phyloP scores from a whole-genome alignment of 305 asterid genomes.

The Fraxinus ornus region DNA sequence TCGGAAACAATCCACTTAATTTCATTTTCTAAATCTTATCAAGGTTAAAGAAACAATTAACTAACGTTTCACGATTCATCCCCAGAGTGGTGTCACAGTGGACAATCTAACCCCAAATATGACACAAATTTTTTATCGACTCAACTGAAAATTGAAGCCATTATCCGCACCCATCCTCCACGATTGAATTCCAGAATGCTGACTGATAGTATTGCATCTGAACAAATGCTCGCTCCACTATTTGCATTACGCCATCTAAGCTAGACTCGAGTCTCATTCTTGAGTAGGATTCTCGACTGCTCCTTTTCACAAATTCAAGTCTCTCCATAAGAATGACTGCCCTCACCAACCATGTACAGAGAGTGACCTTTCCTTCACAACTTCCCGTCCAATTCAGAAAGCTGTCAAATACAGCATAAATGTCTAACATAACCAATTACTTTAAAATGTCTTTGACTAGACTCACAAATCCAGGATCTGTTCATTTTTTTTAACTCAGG shows the following conservation, averaged over 20 bases:
- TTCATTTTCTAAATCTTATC: neutral
- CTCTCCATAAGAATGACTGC: neutral
- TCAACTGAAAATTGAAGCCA: neutral
- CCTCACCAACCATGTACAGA: constrained; percentile 9
- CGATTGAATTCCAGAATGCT: neutral
- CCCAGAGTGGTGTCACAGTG: neutral
- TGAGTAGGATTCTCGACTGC: constrained; percentile 1
- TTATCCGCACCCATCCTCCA: neutral
- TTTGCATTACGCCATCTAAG: neutral
- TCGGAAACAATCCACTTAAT: neutral
- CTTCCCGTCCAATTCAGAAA: neutral
- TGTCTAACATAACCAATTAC: neutral
- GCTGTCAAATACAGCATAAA: neutral
- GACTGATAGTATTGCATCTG: neutral
- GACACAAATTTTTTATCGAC: neutral
- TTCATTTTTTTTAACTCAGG: neutral
- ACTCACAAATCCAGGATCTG: neutral
- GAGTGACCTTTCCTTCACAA: neutral
- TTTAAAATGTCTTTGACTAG: neutral
- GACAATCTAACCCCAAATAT: neutral
- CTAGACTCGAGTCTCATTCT: neutral
- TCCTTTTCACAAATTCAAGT: neutral
- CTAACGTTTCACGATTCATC: neutral
- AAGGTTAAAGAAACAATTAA: neutral
- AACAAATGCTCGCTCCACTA: neutral